Conservation (phyloP, 371 early-diverging fungal genomes). For the Mucor lusitanicus region DNA sequence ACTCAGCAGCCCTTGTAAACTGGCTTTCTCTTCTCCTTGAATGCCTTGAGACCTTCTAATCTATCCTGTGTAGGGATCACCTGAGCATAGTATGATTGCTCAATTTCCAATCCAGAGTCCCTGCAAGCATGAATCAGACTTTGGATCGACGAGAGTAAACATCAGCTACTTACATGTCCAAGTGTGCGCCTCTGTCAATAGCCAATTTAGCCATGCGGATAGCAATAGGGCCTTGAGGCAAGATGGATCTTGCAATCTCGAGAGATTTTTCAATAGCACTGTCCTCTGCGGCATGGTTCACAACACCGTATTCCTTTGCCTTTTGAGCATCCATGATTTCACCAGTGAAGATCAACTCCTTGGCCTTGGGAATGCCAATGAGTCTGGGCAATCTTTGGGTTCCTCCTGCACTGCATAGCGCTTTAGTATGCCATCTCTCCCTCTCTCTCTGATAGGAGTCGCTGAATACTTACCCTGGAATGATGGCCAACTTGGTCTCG, state of each 20-base stretch:
- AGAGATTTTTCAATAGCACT: slow-evolving; percentile 76
- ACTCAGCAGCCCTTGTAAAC: slow-evolving; percentile 82
- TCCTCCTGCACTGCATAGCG: slow-evolving; percentile 85
- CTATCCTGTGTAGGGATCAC: slow-evolving; percentile 95
- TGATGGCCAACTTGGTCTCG: slow-evolving; percentile 95
- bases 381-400: slow-evolving; percentile 90
- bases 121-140: slow-evolving; percentile 29
- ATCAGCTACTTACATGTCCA: slow-evolving; percentile 72
- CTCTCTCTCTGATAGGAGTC: neutral
- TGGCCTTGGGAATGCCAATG: slow-evolving; percentile 87
- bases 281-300: slow-evolving; percentile 74
- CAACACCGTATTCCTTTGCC: slow-evolving; percentile 77
- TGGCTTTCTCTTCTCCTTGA: slow-evolving; percentile 49
- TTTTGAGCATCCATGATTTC: slow-evolving; percentile 62
- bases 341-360: slow-evolving; percentile 92
- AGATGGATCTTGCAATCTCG: slow-evolving; percentile 78
- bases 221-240: slow-evolving; percentile 90
- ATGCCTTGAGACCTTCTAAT: slow-evolving; percentile 78
- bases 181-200: slow-evolving; percentile 77
- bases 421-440: neutral
- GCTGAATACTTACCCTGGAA: slow-evolving; percentile 79
- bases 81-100: slow-evolving; percentile 94
- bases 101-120: slow-evolving; percentile 86
- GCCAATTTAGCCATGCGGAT: slow-evolving; percentile 88
- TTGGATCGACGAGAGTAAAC: neutral